Evolutionary conservation across 257 asterid species (phyloP).

Genomic region (Knoxia roxburghii): DNA sequence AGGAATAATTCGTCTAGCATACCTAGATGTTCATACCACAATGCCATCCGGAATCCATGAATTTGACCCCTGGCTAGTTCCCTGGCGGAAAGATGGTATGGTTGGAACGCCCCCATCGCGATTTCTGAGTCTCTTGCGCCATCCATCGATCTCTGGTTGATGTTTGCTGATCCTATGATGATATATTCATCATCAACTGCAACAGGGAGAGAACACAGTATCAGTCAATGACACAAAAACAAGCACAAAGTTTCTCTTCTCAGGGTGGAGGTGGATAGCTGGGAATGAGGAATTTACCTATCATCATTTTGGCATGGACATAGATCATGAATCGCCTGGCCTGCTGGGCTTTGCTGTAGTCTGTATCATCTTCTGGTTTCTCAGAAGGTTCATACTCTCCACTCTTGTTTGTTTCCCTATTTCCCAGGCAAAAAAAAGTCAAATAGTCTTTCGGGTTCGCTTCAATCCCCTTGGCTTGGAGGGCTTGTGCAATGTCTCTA

Average conservation of each 20-base stretch:
- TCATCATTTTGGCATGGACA: constrained; percentile 76
- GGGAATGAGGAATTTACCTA: constrained; percentile 33
- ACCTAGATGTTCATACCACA: constrained; percentile 69
- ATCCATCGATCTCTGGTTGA: constrained; percentile 74
- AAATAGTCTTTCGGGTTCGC: constrained; percentile 60
- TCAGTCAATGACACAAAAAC: background rate
- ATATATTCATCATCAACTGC: constrained; percentile 82
- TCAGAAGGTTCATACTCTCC: constrained; percentile 53
- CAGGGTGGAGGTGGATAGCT: background rate
- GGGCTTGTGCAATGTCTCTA: constrained; percentile 40
- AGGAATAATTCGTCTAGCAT: constrained; percentile 39
- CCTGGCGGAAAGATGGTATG: constrained; percentile 40
- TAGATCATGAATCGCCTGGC: constrained; percentile 69
- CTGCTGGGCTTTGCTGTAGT: constrained; percentile 48
- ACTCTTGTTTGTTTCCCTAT: constrained; percentile 48
- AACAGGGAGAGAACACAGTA: background rate
- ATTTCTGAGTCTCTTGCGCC: constrained; percentile 73
- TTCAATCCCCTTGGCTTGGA: constrained; percentile 48
- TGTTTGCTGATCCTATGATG: constrained; percentile 66
- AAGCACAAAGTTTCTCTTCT: background rate
- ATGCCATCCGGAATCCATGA: constrained; percentile 66
- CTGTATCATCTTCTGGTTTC: constrained; percentile 43
- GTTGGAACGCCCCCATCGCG: constrained; percentile 80
- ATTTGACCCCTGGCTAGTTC: constrained; percentile 61
- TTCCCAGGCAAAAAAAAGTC: constrained; percentile 68